Evolutionary conservation across 1,284 basidiomycete species (phyloP), one percentile per base, ranked within the genome.

Genomic region (Apiotrichum mycotoxinovorans): DNA sequence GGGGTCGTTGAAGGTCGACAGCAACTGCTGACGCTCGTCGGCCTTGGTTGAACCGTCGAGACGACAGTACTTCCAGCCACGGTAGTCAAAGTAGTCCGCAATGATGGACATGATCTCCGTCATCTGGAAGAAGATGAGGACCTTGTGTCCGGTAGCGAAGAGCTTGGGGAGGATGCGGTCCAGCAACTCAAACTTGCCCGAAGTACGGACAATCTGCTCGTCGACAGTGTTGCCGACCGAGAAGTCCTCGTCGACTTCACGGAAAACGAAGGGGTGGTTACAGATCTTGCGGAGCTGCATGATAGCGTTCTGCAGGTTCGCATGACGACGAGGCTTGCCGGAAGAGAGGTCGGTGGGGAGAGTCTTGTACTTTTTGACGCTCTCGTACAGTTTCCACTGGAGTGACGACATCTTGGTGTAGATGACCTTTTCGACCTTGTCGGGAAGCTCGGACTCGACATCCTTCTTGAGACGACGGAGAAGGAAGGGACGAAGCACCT

Each of bases 271-370:
- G 5, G 93, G 93, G 77, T 96, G 93, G 74, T 98, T 96, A 79
- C 95, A 98, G 62, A 99, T 98, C 82, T 98, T 99, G 63, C 95
- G 87, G 52, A 98, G 82, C 79, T 99, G 95, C 95, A 99, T 98
- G 55, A 99, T 85, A 76, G 96, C 93, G 69, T 99, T 99, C 76
- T 93, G 95, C 55, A 98, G 79, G 55, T 69, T 74, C 27, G 67
- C 62, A 53, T 64, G 61, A 45, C 67, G 68, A 53, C 67, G 66
- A 2, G 65, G 67, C 61, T 68, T 62, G 73, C 80, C 64, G 62
- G 51, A 74, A 46, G 78, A 64, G 61, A 72, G 55, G 60, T 78
- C 74, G 30, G 69, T 71, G 25, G 73, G 73, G 43, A 74, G 65
- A 84, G 88, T 77, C 87, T 89, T 64, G 66, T 71, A 71, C 59